A percentile compares a stretch with the other conserved stretches of the same genome.
phyloP scores from a whole-genome alignment of 2,329 filamentous ascomycete species.

The Fusarium sp. region DNA sequence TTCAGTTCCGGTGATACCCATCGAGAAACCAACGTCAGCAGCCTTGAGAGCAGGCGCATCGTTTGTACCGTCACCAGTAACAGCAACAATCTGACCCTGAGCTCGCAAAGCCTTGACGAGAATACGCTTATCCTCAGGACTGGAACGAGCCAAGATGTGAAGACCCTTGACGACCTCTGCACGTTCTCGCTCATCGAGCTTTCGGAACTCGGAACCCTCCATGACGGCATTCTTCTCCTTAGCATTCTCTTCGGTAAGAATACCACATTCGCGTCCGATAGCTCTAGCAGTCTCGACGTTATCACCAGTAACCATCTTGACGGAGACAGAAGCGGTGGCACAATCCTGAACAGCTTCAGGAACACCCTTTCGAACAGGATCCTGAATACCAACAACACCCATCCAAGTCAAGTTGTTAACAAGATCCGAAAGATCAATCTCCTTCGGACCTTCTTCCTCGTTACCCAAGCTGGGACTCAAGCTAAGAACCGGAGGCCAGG shows the following conservation, averaged over 20 bases:
- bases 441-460: conserved; percentile 60
- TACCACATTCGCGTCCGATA: conserved; percentile 54
- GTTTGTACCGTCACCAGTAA: conserved; percentile 72
- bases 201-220: conserved; percentile 62
- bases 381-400: conserved; percentile 68
- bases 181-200: conserved; percentile 58
- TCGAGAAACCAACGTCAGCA: conserved; percentile 72
- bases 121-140: conserved; percentile 72
- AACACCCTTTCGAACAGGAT: conserved; percentile 70
- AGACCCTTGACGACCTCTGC: conserved; percentile 66
- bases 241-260: conserved; percentile 67
- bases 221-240: conserved; percentile 55
- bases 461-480: conserved; percentile 66
- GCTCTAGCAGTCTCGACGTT: conserved; percentile 56
- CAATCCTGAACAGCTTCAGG: conserved; percentile 68
- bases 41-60: conserved; percentile 71
- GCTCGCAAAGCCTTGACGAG: conserved; percentile 70
- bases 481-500: conserved; percentile 71
- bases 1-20: conserved; percentile 72
- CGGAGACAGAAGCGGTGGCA: conserved; percentile 69
- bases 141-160: conserved; percentile 72
- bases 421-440: conserved; percentile 60
- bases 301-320: conserved; percentile 68
- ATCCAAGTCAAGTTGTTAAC: conserved; percentile 53
- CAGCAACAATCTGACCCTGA: conserved; percentile 70